These are phyloP conservation scores for Cardamine occulta DNA, from an alignment of 345 rosid genomes.

Conservation along the genomic window DNA sequence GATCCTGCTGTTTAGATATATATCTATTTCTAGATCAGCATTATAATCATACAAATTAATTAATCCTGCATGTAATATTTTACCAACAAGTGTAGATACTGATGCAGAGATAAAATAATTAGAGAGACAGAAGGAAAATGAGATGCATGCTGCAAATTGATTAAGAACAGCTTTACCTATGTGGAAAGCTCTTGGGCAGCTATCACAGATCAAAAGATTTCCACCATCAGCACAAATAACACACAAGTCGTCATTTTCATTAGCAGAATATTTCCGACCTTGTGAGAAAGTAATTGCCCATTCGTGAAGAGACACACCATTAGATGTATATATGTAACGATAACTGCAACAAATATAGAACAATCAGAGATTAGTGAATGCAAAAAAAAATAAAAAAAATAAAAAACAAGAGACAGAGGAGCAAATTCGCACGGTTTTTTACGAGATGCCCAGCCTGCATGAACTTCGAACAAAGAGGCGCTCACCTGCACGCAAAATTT, in stretches of 20 bases:
- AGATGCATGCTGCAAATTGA: constrained; percentile 26
- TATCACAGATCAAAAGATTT: constrained; percentile 89
- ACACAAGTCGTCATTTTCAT: constrained; percentile 84
- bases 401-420: constrained; percentile 13
- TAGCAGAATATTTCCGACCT: constrained; percentile 69
- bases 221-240: constrained; percentile 97
- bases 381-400: constrained; percentile 2
- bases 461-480: constrained; percentile 95
- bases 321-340: constrained; percentile 88
- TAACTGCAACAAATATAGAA: constrained; percentile 61
- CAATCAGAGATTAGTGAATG: constrained; percentile 17
- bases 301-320: constrained; percentile 98
- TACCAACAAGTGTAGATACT: constrained; percentile 23
- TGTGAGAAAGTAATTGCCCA: constrained; percentile 83
- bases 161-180: constrained; percentile 56
- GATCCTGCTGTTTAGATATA: constrained; percentile 21
- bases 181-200: constrained; percentile 98
- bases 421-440: constrained; percentile 78
- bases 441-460: constrained; percentile 99
- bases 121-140: constrained; percentile 25
- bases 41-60: constrained; percentile 19
- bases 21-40: constrained; percentile 1
- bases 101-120: constrained; percentile 12
- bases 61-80: constrained; percentile 12
- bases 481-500: constrained; percentile 71